These are phyloP conservation scores for Naganishia friedmannii DNA, from an alignment of 768 basidiomycete genomes.

Conservation along the genomic window DNA sequence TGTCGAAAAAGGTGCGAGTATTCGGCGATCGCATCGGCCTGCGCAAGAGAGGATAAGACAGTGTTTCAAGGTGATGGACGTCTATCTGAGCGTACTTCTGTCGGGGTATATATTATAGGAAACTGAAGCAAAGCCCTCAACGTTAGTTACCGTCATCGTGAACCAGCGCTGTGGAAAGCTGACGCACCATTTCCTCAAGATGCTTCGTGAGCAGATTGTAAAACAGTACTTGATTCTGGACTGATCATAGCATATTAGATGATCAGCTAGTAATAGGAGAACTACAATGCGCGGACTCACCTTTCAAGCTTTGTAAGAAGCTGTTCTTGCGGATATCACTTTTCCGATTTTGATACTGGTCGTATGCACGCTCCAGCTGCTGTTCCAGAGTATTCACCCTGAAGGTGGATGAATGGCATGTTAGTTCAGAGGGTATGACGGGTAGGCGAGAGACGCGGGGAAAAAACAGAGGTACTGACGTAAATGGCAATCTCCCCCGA, in stretches of 20 bases:
- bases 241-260: slow-evolving; percentile 22
- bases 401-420: slow-evolving; percentile 26
- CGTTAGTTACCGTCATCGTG: too few species aligned
- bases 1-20: slow-evolving; percentile 81
- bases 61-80: background rate
- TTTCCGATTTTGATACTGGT: slow-evolving; percentile 56
- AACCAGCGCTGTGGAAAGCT: too few species aligned
- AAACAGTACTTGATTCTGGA: slow-evolving; percentile 64
- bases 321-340: slow-evolving; percentile 64
- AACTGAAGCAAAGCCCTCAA: slow-evolving; percentile 4
- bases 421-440: slow-evolving; percentile 46
- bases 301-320: slow-evolving; percentile 55
- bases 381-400: slow-evolving; percentile 67
- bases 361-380: slow-evolving; percentile 71
- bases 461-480: background rate
- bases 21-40: slow-evolving; percentile 76
- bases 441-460: background rate
- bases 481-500: slow-evolving; percentile 52
- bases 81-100: slow-evolving; percentile 58
- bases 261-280: too few species aligned
- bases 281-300: slow-evolving; percentile 36
- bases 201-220: slow-evolving; percentile 64
- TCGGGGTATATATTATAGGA: slow-evolving; percentile 73
- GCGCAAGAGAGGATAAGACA: slow-evolving; percentile 20
- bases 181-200: slow-evolving; percentile 59